Evolutionary conservation across 2,329 filamentous ascomycete genomes (phyloP), one percentile per base, ranked within the genome.

Genomic region (Podosphaera aphanis): DNA sequence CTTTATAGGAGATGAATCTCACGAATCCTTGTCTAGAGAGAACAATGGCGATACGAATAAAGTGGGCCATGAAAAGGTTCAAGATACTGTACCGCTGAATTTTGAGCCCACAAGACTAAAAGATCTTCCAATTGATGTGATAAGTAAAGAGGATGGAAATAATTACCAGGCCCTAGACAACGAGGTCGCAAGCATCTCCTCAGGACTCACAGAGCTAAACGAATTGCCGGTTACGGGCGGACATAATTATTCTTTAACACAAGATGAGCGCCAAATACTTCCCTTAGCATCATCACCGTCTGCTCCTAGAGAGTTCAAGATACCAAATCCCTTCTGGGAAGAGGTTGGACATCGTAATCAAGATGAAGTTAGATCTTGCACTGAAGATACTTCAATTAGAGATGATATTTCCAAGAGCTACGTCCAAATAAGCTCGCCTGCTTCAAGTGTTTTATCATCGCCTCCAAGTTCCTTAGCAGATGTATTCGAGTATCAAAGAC

Each of bases 341-440:
- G 44, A 48, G 2, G 45, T 46, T 19, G 27, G 21, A 27, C n/a
- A 16, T 5, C 18, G 20, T 33, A 13, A 37, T 41, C 33, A 44
- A 20, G 27, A 38, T 27, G 27, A 5, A 16, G 2, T 18, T 20
- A 43, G 15, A 20, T 23, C 10, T 15, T 33, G 37, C 6, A 39
- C 16, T n/a, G 18, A n/a, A 45, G 25, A 21, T 10, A 18, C 25
- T 13, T 46, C 39, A 29, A 35, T 39, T 13, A 50, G 54, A 10
- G 62, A 65, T 31, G 61, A 61, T 20, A 59, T 63, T 50, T 62
- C 62, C 2, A 58, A 49, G 35, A 61, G 59, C 49, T 61, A 64
- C 53, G 57, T 63, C n/a, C 57, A 57, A 33, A 51, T 61, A 31
- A 60, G 57, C 15, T 60, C 61, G 3, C 54, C 59, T 3, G 55